Evolutionary conservation across 1,284 basidiomycete species (phyloP).

Genomic region (Marasmius oreades): DNA sequence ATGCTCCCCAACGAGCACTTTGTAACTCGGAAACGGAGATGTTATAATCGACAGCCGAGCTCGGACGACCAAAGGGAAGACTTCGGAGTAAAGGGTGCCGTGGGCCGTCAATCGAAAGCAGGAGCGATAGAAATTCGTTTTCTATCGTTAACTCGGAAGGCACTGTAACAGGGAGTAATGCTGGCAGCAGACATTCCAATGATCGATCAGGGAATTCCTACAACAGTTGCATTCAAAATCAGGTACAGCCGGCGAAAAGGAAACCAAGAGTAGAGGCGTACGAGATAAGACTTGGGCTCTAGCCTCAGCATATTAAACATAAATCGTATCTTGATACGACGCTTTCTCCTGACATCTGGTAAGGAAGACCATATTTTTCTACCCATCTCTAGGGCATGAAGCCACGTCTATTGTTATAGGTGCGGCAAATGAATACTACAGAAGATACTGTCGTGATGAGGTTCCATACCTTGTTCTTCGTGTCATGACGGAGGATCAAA

Average conservation of each 20-base stretch:
- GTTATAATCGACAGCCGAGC: conserved; percentile 17
- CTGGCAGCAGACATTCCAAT: conserved; percentile 53
- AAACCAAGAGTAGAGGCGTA: conserved; percentile 30
- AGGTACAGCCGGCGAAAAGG: conserved; percentile 1
- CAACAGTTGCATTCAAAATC: conserved; percentile 29
- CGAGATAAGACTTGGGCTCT: conserved; percentile 62
- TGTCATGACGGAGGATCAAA: neutral
- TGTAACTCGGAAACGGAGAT: conserved; percentile 24
- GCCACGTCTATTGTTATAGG: neutral
- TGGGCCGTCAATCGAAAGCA: conserved; percentile 51
- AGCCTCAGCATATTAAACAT: conserved; percentile 62
- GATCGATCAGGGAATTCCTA: conserved; percentile 44
- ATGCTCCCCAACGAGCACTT: conserved; percentile 22
- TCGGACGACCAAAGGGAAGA: conserved; percentile 14
- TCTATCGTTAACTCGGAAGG: conserved; percentile 45
- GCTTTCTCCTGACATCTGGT: conserved; percentile 47
- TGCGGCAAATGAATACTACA: neutral
- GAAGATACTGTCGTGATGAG: neutral
- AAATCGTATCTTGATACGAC: conserved; percentile 69
- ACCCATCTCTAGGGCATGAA: conserved; percentile 44
- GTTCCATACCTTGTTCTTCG: neutral
- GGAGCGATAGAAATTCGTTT: conserved; percentile 50
- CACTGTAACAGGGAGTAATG: conserved; percentile 42
- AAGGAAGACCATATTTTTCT: conserved; percentile 61
- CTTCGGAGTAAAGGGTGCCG: conserved; percentile 48